These are phyloP conservation scores for Lepiota brunneoincarnata DNA, from an alignment of 768 basidiomycete species.

Conservation along the genomic window DNA sequence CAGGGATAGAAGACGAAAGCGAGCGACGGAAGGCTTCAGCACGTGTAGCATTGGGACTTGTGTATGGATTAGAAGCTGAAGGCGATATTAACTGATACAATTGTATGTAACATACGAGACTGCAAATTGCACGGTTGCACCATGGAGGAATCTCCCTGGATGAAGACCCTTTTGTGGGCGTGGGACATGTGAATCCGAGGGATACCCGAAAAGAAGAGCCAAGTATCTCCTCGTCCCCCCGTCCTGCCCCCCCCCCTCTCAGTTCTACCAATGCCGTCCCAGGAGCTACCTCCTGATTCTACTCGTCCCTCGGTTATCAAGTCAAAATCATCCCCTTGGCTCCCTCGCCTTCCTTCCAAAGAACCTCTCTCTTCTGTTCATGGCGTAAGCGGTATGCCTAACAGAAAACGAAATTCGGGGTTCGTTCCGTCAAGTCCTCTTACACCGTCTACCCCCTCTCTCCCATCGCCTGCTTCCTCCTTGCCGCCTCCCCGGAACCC, in stretches of 20 bases:
- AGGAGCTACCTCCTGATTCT: background rate
- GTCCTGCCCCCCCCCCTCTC: background rate
- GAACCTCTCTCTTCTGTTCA: slow-evolving; percentile 17
- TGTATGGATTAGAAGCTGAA: slow-evolving; percentile 55
- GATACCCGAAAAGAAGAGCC: slow-evolving; percentile 10
- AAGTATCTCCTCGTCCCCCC: background rate
- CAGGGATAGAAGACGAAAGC: slow-evolving; percentile 57
- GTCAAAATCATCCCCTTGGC: background rate
- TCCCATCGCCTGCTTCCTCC: slow-evolving; percentile 17
- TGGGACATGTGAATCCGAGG: slow-evolving; percentile 9
- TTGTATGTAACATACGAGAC: background rate
- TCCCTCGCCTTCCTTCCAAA: slow-evolving; percentile 18
- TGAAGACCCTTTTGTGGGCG: background rate
- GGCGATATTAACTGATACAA: background rate
- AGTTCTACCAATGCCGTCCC: slow-evolving; percentile 2
- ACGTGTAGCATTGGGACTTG: slow-evolving; percentile 67
- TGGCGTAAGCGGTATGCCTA: slow-evolving; percentile 4
- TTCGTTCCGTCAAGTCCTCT: slow-evolving; percentile 16
- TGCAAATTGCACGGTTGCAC: no score
- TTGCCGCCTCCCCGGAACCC: slow-evolving; percentile 32
- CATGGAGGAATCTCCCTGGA: no score
- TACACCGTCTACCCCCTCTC: slow-evolving; percentile 6
- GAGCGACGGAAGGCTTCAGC: slow-evolving; percentile 71
- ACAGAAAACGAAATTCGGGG: slow-evolving; percentile 33
- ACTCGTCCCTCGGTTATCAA: slow-evolving; percentile 1